These are phyloP conservation scores for Calocera cornea DNA, from an alignment of 768 basidiomycete genomes.

Conservation along the genomic window DNA sequence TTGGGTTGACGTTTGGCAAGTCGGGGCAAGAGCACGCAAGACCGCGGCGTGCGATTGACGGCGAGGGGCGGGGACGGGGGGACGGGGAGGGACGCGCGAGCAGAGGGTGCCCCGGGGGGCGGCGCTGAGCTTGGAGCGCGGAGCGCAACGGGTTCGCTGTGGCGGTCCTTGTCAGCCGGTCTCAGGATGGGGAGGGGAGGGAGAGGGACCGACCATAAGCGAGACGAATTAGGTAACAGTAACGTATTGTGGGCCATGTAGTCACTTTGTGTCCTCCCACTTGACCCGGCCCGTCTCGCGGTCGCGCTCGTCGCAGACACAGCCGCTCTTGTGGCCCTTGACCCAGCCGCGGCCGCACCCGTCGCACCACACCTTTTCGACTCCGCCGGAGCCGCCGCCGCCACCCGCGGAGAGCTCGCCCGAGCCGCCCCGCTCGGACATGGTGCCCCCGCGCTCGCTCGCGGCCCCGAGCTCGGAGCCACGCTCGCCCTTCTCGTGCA, in stretches of 20 bases:
- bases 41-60: slow-evolving; percentile 4
- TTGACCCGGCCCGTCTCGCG: background rate
- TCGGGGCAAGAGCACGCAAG: background rate
- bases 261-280: slow-evolving; percentile 4
- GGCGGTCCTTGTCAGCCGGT: background rate
- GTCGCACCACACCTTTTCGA: slow-evolving; percentile 52
- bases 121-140: slow-evolving; percentile 1
- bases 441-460: background rate
- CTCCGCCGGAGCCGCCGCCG: background rate
- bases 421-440: background rate
- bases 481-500: slow-evolving; percentile 60
- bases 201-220: background rate
- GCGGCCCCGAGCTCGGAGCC: slow-evolving; percentile 11
- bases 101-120: slow-evolving; percentile 3
- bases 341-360: slow-evolving; percentile 52
- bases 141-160: background rate
- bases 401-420: background rate
- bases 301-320: background rate
- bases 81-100: background rate
- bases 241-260: background rate
- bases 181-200: background rate
- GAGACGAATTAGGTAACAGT: background rate
- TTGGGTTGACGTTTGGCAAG: too few species aligned
- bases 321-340: slow-evolving; percentile 11
- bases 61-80: background rate